Base-by-base conservation (phyloP, 2,329 filamentous ascomycete species). In the Aspergillus neotritici region DNA sequence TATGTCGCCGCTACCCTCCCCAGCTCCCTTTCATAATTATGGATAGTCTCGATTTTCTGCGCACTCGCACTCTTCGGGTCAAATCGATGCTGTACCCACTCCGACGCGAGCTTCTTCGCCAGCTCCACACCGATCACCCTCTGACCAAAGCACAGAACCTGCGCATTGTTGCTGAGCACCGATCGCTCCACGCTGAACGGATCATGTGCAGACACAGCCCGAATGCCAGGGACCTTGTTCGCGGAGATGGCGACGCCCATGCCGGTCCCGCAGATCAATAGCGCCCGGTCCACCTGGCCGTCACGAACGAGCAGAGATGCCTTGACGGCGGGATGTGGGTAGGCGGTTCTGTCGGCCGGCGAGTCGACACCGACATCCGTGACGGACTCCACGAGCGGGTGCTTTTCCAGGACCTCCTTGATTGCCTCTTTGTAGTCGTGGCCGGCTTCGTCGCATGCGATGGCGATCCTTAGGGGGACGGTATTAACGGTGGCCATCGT, bases 201-300 rank as follows among this genome's bases (percentile, higher is more conserved):
- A 62, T 91, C 86, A 61, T 93, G 86, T 1, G 86, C 86, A 1
- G 86, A 91, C n/a, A 91, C 86, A 6, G 86, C 86, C 15, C 86
- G 73, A 44, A 91, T 78, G 3, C 86, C 86, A 40, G 80, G 82
- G 52, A 91, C 79, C 66, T 91, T 91, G 74, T 91, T 91, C 49
- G 86, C 86, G n/a, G 78, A 70, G 59, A 91, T 91, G 54, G 86
- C 86, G 4, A 93, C 86, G 12, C 86, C 86, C 6, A 93, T 75
- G 0, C 87, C 86, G 0, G 86, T 91, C 3, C 86, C 86, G 69
- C 86, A 91, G 68, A 91, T 85, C 33, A 55, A 47, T 14, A 91
- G 72, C 0, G 84, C 86, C 43, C 86, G 81, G 66, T 90, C 86
- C 33, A 77, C 82, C 52, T 67, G 61, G 37, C 66, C 65, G 31